phyloP scores from a whole-genome alignment of 768 basidiomycete species.

The Xerocomus potaroensis region DNA sequence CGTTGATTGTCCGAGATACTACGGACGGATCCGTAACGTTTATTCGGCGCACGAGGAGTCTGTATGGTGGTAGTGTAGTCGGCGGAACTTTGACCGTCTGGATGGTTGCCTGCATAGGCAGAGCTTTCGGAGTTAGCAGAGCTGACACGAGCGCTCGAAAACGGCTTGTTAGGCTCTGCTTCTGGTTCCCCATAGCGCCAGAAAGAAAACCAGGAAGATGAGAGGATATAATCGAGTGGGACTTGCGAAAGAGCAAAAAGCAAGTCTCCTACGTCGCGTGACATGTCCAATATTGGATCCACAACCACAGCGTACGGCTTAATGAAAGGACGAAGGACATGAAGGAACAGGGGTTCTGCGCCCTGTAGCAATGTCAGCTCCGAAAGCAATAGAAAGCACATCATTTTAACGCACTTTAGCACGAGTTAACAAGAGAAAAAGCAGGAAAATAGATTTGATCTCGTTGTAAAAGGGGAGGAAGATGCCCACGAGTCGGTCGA shows the following conservation, averaged over 20 bases:
- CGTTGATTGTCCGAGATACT: constrained; percentile 16
- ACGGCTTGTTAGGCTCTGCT: constrained; percentile 3
- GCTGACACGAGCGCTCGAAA: not conserved
- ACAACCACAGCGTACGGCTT: constrained; percentile 68
- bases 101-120: constrained; percentile 6
- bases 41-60: constrained; percentile 6
- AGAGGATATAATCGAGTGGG: constrained; percentile 35
- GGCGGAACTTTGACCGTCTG: constrained; percentile 11
- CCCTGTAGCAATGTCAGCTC: constrained; percentile 45
- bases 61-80: constrained; percentile 7
- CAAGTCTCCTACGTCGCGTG: constrained; percentile 63
- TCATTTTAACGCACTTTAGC: constrained; percentile 51
- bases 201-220: constrained; percentile 27
- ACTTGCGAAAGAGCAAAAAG: constrained; percentile 40
- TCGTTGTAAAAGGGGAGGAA: constrained; percentile 84
- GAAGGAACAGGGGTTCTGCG: constrained; percentile 80
- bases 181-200: constrained; percentile 16
- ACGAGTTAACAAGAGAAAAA: constrained; percentile 75
- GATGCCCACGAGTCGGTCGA: constrained; percentile 61
- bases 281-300: constrained; percentile 59
- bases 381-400: not conserved
- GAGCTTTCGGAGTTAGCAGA: constrained; percentile 2
- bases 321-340: constrained; percentile 72
- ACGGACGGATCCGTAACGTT: constrained; percentile 12
- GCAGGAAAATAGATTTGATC: constrained; percentile 65